Conservation (phyloP, 805 yeast species). For the Kazachstania martiniae region DNA sequence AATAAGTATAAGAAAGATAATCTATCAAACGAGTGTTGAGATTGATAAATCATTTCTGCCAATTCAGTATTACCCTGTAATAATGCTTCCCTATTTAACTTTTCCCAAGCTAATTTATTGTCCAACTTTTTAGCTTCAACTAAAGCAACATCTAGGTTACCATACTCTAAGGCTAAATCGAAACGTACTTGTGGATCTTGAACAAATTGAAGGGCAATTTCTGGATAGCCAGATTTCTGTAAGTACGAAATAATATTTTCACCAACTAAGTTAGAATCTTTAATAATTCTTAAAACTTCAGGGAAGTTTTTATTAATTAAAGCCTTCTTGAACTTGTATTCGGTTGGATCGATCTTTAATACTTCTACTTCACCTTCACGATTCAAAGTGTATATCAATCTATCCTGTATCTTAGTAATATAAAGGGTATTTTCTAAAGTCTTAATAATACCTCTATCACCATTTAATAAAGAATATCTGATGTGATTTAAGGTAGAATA, state of each 20-base stretch:
- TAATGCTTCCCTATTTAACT: constrained; percentile 75
- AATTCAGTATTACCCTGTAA: constrained; percentile 79
- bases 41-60: constrained; percentile 83
- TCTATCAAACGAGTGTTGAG: constrained; percentile 76
- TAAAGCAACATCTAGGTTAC: constrained; percentile 77
- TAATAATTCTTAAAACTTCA: constrained; percentile 85
- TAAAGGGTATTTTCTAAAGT: constrained; percentile 85
- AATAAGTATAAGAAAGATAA: constrained; percentile 78
- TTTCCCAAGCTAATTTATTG: constrained; percentile 62
- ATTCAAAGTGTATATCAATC: constrained; percentile 67
- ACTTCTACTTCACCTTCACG: constrained; percentile 79
- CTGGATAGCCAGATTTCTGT: constrained; percentile 93
- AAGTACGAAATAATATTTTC: constrained; percentile 92
- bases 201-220: constrained; percentile 92
- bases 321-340: constrained; percentile 91
- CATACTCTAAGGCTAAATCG: constrained; percentile 90
- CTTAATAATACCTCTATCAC: constrained; percentile 90
- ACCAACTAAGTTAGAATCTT: constrained; percentile 85
- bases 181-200: constrained; percentile 94
- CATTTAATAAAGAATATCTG: constrained; percentile 85
- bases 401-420: constrained; percentile 59
- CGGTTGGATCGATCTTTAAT: constrained; percentile 84
- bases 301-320: constrained; percentile 79
- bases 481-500: constrained; percentile 94
- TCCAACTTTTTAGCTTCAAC: constrained; percentile 76